Evolutionary conservation across 2,329 filamentous ascomycete genomes (phyloP), one percentile per base, ranked within the genome.

Genomic region (Coniella lustricola): DNA sequence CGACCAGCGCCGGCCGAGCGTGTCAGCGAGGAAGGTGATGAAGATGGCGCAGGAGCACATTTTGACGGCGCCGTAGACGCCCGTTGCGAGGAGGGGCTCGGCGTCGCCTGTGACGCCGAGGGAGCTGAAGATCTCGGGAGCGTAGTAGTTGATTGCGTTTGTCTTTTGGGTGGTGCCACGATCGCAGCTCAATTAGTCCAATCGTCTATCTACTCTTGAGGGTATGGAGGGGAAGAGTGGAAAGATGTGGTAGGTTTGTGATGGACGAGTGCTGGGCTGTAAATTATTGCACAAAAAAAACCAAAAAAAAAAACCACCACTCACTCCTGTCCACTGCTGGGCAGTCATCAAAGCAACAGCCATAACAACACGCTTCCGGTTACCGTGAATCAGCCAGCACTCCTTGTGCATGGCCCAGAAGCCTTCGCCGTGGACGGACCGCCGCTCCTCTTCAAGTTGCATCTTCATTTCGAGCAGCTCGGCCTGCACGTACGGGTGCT

Each of bases 251-350:
- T n/a, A n/a, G n/a, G n/a, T n/a, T n/a, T n/a, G n/a, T n/a, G n/a
- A n/a, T n/a, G n/a, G n/a, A n/a, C n/a, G n/a, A n/a, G n/a, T n/a
- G n/a, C n/a, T n/a, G n/a, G n/a, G n/a, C n/a, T n/a, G n/a, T n/a
- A n/a, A n/a, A n/a, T n/a, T n/a, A n/a, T n/a, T n/a, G n/a, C n/a
- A n/a, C n/a, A n/a, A n/a, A n/a, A n/a, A n/a, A n/a, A n/a, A n/a
- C n/a, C n/a, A n/a, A n/a, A n/a, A n/a, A n/a, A n/a, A n/a, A n/a
- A n/a, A n/a, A n/a, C n/a, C n/a, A n/a, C n/a, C 64, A 61, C 48
- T 46, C 13, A 50, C 48, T 16, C 82, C 82, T 0, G 83, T 87
- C 77, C 87, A 84, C 61, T 87, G 83, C 62, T 88, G 84, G 62
- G 81, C 86, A 34, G 85, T 67, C 82, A 82, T 71, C 44, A 78